Evolutionary conservation across 768 basidiomycete genomes (phyloP).

Genomic region (Podaxis sp.): DNA sequence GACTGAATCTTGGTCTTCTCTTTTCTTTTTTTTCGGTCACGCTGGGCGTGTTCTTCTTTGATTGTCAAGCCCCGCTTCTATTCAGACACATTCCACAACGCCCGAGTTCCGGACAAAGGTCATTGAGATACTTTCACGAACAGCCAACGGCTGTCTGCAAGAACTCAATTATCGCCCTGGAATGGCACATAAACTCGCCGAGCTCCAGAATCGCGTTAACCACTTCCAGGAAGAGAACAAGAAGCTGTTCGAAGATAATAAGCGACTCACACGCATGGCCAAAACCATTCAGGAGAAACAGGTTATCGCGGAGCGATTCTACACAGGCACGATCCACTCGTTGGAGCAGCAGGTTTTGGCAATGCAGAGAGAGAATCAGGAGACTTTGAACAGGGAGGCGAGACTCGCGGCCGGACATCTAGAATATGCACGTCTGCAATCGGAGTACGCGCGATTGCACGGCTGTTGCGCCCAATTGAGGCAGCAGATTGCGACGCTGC

Average conservation of each 20-base stretch:
- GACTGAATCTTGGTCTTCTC: neutral
- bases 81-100: neutral
- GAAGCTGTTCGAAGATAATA: constrained; percentile 41
- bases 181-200: constrained; percentile 36
- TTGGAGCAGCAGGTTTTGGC: constrained; percentile 8
- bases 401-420: constrained; percentile 8
- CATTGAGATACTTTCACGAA: constrained; percentile 43
- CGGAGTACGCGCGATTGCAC: constrained; percentile 2
- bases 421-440: constrained; percentile 11
- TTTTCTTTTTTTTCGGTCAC: neutral
- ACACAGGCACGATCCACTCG: constrained; percentile 19
- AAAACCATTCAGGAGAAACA: constrained; percentile 22
- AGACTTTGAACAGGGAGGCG: constrained; percentile 4
- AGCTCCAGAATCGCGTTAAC: constrained; percentile 30
- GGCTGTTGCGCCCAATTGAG: neutral
- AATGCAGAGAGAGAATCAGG: constrained; percentile 9
- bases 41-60: neutral
- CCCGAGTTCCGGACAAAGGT: constrained; percentile 30
- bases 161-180: constrained; percentile 50
- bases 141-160: constrained; percentile 44
- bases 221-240: constrained; percentile 36
- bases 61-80: neutral
- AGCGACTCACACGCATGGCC: constrained; percentile 26
- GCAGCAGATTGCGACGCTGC: neutral
- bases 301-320: constrained; percentile 18